Base-by-base conservation (phyloP, 176 grass and related monocot genomes). In the sorghum (Sorghum bicolor) region DNA sequence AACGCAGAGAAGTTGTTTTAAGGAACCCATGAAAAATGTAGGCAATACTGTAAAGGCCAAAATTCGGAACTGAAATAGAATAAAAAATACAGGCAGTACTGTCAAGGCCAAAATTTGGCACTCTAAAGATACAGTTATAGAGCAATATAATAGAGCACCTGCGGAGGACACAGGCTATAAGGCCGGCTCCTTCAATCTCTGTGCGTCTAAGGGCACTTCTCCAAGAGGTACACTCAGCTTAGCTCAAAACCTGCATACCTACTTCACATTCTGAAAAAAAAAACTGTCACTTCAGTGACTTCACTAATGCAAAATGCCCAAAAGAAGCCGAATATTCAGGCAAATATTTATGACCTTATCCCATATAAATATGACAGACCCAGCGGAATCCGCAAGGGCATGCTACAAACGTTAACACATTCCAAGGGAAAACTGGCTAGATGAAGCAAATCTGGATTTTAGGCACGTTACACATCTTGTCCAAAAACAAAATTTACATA, bases 401-500 rank as follows among this genome's bases (percentile, higher is more conserved):
- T 15, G 39, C 52, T 55, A 50, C 64, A 37, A 60, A 26, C 22
- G 17, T 24, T 2, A 68, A 28, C 41, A 25, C 38, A 37, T 8
- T 8, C 47, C 7, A 67, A 52, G 13, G 37, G 74, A 65, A 72
- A 58, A 31, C 62, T 29, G 24, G 22, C 25, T 36, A 11, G 44
- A 34, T 44, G 10, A 58, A 57, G 34, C 32, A 82, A 77, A 78
- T 13, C 12, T 45, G 78, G 34, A 30, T 58, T 67, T 72, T 34
- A 43, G 44, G 52, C 25, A 30, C 1, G 37, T 61, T 15, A 19
- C 28, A 3, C 24, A 61, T 43, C 39, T 45, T 39, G 62, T 74
- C 44, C 44, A 13, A 62, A 74, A 68, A 57, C 84, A 86, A 86
- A 86, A 86, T 86, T 86, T 74, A 74, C 31, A 76, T 26, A 77